Percentiles rank a stretch among this genome's conserved stretches.
Evolutionary conservation across 768 basidiomycete species (phyloP).

Genomic region (Termitomyces sp.): DNA sequence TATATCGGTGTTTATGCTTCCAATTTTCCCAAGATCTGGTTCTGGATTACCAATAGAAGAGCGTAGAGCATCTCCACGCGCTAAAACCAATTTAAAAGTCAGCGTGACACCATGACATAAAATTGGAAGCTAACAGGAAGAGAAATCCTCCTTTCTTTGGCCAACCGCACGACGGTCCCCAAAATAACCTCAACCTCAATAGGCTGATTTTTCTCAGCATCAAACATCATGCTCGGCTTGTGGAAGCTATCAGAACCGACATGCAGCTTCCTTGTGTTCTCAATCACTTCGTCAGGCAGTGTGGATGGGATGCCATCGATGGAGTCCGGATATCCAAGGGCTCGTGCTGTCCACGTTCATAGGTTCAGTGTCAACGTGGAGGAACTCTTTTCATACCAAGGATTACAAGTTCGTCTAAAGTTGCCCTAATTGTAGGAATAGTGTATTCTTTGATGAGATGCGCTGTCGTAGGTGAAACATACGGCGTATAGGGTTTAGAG

Average conservation of each 20-base stretch:
- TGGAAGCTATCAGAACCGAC: slow-evolving; percentile 36
- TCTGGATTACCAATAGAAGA: slow-evolving; percentile 53
- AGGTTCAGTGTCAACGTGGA: neutral
- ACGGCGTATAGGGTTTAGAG: slow-evolving; percentile 31
- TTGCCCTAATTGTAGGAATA: slow-evolving; percentile 40
- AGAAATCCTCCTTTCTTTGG: slow-evolving; percentile 33
- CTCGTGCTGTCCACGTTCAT: slow-evolving; percentile 9
- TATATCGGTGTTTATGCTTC: slow-evolving; percentile 3
- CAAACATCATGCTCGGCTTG: slow-evolving; percentile 59
- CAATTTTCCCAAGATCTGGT: slow-evolving; percentile 45
- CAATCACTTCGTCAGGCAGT: slow-evolving; percentile 31
- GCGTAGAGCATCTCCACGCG: slow-evolving; percentile 60
- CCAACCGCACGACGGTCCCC: slow-evolving; percentile 55
- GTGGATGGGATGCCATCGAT: slow-evolving; percentile 42
- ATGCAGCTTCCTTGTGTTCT: slow-evolving; percentile 33
- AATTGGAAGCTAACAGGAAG: slow-evolving; percentile 37
- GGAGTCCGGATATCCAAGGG: slow-evolving; percentile 16
- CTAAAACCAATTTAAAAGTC: slow-evolving; percentile 21
- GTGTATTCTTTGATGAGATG: slow-evolving; percentile 35
- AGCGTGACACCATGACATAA: neutral
- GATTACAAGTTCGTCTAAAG: slow-evolving; percentile 38
- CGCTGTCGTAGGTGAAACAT: slow-evolving; percentile 33
- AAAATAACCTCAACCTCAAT: slow-evolving; percentile 66
- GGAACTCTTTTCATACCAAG: slow-evolving; percentile 24
- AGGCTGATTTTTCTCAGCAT: slow-evolving; percentile 45